Percentiles rank a stretch among this genome's conserved stretches.
Evolutionary conservation across 208 protist genomes (phyloP).

Genomic region (Porcisia hertigi): DNA sequence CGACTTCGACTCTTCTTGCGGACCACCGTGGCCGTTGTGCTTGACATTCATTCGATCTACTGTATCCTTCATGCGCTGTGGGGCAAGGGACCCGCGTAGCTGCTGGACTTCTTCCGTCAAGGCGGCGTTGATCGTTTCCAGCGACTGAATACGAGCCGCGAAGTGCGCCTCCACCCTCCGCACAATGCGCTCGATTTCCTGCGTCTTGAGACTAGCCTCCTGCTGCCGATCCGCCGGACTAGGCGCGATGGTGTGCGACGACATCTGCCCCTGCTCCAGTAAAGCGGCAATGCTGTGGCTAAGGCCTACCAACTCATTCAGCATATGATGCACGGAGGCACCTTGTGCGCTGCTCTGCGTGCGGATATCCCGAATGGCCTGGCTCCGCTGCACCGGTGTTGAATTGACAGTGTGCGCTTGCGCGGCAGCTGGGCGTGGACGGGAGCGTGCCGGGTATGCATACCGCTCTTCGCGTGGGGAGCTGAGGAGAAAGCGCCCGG

Average conservation of each 20-base stretch:
- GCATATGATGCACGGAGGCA: slow-evolving; percentile 51
- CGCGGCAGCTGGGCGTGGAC: neutral
- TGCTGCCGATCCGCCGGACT: slow-evolving; percentile 26
- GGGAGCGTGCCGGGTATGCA: slow-evolving; percentile 1
- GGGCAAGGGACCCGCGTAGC: slow-evolving; percentile 63
- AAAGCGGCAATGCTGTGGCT: slow-evolving; percentile 66
- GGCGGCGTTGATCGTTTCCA: slow-evolving; percentile 42
- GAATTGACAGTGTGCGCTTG: neutral
- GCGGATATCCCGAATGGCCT: neutral
- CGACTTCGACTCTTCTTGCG: slow-evolving; percentile 30
- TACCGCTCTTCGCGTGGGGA: neutral
- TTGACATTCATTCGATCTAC: neutral
- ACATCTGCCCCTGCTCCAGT: slow-evolving; percentile 37
- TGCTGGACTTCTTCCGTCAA: slow-evolving; percentile 47
- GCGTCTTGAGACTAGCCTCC: slow-evolving; percentile 61
- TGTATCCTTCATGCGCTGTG: slow-evolving; percentile 48
- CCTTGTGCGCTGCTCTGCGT: slow-evolving; percentile 8
- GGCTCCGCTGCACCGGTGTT: slow-evolving; percentile 14
- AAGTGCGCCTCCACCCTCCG: slow-evolving; percentile 81
- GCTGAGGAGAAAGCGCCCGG: neutral
- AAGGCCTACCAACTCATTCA: slow-evolving; percentile 66
- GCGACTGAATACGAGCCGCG: slow-evolving; percentile 39
- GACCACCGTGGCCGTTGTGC: slow-evolving; percentile 15
- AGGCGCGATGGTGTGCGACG: neutral
- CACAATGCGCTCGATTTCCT: slow-evolving; percentile 86